phyloP scores from a whole-genome alignment of 345 rosid genomes.

The Populus tremula region DNA sequence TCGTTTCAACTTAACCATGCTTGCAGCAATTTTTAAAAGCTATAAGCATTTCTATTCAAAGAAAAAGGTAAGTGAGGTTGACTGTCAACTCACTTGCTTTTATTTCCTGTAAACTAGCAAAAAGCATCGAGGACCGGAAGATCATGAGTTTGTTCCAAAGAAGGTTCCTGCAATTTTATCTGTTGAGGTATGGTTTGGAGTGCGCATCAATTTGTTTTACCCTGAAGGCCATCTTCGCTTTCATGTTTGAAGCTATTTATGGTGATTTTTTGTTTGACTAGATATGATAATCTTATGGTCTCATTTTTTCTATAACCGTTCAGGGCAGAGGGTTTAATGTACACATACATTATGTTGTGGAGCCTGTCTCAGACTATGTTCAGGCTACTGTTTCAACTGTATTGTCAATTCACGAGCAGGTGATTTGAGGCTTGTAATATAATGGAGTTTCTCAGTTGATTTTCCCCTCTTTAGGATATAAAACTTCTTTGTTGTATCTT shows the following conservation, averaged over 20 bases:
- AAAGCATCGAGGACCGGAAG: conserved; percentile 49
- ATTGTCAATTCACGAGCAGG: conserved; percentile 72
- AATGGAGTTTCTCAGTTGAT: not conserved
- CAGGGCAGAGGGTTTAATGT: conserved; percentile 97
- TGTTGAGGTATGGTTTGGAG: conserved; percentile 61
- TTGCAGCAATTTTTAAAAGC: not conserved
- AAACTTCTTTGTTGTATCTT: not conserved
- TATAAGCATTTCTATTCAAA: not conserved
- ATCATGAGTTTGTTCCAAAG: conserved; percentile 39
- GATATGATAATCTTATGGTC: conserved; percentile 1
- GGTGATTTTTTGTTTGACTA: not conserved
- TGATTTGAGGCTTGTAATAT: conserved; percentile 22
- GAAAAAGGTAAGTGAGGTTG: not conserved
- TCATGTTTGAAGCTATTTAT: not conserved
- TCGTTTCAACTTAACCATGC: not conserved
- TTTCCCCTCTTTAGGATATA: not conserved
- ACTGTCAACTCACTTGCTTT: not conserved
- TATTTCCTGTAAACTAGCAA: conserved; percentile 41
- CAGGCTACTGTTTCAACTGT: conserved; percentile 76
- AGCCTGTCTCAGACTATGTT: conserved; percentile 86
- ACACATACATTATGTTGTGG: conserved; percentile 72
- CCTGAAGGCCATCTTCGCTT: not conserved
- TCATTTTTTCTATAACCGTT: conserved; percentile 15
- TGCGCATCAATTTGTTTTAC: not conserved
- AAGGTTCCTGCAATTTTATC: conserved; percentile 90